Evolutionary conservation across 129 eudicot genomes (phyloP), one percentile per base, ranked within the genome.

Genomic region (Helichrysum umbraculigerum): DNA sequence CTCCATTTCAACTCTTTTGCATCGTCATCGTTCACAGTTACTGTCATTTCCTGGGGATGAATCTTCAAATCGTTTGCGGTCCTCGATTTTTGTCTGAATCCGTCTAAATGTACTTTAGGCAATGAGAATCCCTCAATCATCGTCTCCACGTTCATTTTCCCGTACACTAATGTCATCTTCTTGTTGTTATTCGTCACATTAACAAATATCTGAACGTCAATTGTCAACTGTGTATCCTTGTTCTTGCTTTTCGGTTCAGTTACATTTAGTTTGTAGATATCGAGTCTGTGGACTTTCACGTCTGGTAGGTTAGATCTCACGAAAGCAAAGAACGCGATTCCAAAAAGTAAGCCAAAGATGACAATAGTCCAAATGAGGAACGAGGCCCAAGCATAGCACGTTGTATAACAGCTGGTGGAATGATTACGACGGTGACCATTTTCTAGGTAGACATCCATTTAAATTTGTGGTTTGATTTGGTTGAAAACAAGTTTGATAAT

Each of bases 171-270:
- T 30, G 65, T 70, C 57, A 77, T n/a, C 78, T 59, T 71, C 29
- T 71, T 78, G 77, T 73, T 83, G 30, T 15, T 47, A 82, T 87
- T 87, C 33, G 88, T 81, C 12, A 78, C 80, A 32, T 87, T 84
- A 30, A 87, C 78, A 29, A 19, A 19, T 5, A 81, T 30, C 21
- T 44, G 35, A 39, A 87, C 50, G 12, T 79, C 80, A 30, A 74
- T 32, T 19, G 74, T 65, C 79, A 84, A 42, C 3, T 62, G 50
- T 4, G 75, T 68, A 30, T 82, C 82, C 54, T 69, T 64, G 65
- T 41, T 35, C 9, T 72, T 66, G 78, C 50, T 59, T 12, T 12
- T 22, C 0, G 65, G 52, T n/a, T 71, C 15, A 2, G 67, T 73
- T 2, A 71, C 33, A 34, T 59, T 59, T 20, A 87, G 52, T 7